Percentiles rank a stretch among this genome's conserved stretches.
Evolutionary conservation across 495 filamentous ascomycete genomes (phyloP).

Genomic region (Cercophora newfieldiana): DNA sequence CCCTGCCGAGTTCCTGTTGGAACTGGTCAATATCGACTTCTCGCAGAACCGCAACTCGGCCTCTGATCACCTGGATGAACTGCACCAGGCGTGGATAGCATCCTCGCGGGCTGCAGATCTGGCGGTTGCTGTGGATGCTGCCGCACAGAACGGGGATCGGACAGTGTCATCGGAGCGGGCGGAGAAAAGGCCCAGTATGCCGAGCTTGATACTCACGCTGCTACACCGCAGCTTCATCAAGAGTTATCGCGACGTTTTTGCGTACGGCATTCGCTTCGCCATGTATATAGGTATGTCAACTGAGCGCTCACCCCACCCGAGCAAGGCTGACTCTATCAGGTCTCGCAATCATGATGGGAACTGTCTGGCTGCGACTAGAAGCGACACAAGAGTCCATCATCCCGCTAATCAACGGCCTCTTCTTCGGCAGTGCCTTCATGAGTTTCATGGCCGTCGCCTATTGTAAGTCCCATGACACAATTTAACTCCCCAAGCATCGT

Average conservation of each 20-base stretch:
- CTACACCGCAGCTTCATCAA: constrained; percentile 77
- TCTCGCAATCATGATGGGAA: constrained; percentile 84
- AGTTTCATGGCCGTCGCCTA: constrained; percentile 90
- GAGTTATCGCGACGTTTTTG: constrained; percentile 76
- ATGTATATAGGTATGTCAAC: constrained; percentile 64
- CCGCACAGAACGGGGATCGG: constrained; percentile 2
- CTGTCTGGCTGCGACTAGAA: constrained; percentile 73
- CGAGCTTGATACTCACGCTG: constrained; percentile 40
- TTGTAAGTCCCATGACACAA: too few species aligned
- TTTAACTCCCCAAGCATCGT: too few species aligned
- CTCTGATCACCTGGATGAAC: constrained; percentile 36
- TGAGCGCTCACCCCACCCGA: too few species aligned
- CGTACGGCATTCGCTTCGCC: constrained; percentile 75
- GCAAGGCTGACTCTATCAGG: constrained; percentile 13
- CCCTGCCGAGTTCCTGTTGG: constrained; percentile 75
- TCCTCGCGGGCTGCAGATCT: constrained; percentile 25
- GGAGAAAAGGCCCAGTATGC: constrained; percentile 30
- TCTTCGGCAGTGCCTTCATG: constrained; percentile 74
- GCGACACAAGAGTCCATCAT: constrained; percentile 67
- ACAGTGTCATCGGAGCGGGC: constrained; percentile 13
- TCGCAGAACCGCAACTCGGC: constrained; percentile 43
- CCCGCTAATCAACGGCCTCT: constrained; percentile 77
- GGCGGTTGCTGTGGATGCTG: constrained; percentile 18
- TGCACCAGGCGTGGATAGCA: constrained; percentile 47
- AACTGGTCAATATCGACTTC: constrained; percentile 76